Evolutionary conservation across 768 basidiomycete genomes (phyloP), one percentile per base, ranked within the genome.

Genomic region (Termitomyces sp.): DNA sequence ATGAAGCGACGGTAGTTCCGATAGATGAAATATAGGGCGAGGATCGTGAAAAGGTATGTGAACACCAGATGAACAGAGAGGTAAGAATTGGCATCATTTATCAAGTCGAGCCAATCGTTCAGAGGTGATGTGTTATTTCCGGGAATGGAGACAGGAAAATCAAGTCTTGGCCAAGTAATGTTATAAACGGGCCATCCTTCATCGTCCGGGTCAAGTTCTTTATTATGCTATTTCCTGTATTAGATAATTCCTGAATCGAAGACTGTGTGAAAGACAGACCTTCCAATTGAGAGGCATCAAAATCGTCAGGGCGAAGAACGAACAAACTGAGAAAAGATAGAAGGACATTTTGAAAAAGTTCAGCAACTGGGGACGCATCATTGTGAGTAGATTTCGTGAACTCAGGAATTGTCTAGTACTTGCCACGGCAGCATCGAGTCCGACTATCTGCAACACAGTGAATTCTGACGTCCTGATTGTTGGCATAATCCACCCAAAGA

Each of bases 301-400:
- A n/a, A 95, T 84, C 5, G 82, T 68, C 7, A 86, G 71, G 0
- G 94, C 94, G 54, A 93, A 87, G 44, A 92, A 64, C 0, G 94
- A 91, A 68, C 91, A 92, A 15, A 88, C 73, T 0, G 89, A 86
- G 72, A 99, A 99, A 25, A 98, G 77, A 64, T 89, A 85, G 70
- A 98, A 98, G 0, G 89, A 86, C 80, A 89, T 97, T 69, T 96
- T 95, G 79, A 93, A 89, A 72, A 99, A 98, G 60, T 88, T 92
- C 40, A 99, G 80, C 2, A 98, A 80, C 93, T 97, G 66, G 29
- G 39, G 33, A 25, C 9, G 11, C 2, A 15, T 23, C 45, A 2
- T 45, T 32, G 43, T 46, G 42, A 51, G 22, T 7, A 39, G 25
- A 27, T 16, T 52, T 16, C 25, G 12, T 18, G 35, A 33, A 11